These are phyloP conservation scores for Arthrinium phaeospermum DNA, from an alignment of 2,329 filamentous ascomycete genomes.

Conservation along the genomic window DNA sequence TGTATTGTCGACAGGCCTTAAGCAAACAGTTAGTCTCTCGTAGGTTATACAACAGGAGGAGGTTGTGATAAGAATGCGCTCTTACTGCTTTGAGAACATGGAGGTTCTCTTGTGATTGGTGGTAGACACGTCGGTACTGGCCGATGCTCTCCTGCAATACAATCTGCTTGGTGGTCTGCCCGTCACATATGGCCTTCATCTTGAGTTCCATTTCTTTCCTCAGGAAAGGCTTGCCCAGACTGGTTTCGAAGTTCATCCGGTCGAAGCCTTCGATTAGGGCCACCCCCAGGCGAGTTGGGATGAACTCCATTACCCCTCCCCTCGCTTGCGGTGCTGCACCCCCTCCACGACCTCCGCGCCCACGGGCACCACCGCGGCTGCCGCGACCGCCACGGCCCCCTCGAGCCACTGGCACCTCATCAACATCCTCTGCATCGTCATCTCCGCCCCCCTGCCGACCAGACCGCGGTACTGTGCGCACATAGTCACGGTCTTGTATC, in stretches of 20 bases:
- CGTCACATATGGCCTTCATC: slow-evolving; percentile 97
- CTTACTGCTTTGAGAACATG: slow-evolving; percentile 67
- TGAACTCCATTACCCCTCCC: slow-evolving; percentile 77
- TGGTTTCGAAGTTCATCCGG: slow-evolving; percentile 89
- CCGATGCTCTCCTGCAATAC: slow-evolving; percentile 84
- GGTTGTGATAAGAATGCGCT: slow-evolving; percentile 27
- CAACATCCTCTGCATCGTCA: slow-evolving; percentile 46
- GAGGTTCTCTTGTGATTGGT: slow-evolving; percentile 79
- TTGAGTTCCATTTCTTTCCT: slow-evolving; percentile 97
- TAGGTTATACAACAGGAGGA: slow-evolving; percentile 8
- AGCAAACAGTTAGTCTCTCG: slow-evolving; percentile 23
- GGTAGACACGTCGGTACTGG: slow-evolving; percentile 86
- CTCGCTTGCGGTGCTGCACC: slow-evolving; percentile 41
- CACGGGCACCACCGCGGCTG: slow-evolving; percentile 54
- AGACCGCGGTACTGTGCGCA: slow-evolving; percentile 63
- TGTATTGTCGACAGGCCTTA: slow-evolving; percentile 62
- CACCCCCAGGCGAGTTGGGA: slow-evolving; percentile 89
- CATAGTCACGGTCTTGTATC: slow-evolving; percentile 90
- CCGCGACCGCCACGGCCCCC: slow-evolving; percentile 55
- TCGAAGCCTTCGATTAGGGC: slow-evolving; percentile 95
- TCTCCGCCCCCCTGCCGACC: slow-evolving; percentile 43
- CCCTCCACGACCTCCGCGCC: slow-evolving; percentile 49
- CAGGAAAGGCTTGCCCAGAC: slow-evolving; percentile 92
- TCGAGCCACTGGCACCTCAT: slow-evolving; percentile 44
- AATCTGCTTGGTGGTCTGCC: slow-evolving; percentile 72